phyloP scores from a whole-genome alignment of 148 eudicot genomes.

The Limonium bicolor region DNA sequence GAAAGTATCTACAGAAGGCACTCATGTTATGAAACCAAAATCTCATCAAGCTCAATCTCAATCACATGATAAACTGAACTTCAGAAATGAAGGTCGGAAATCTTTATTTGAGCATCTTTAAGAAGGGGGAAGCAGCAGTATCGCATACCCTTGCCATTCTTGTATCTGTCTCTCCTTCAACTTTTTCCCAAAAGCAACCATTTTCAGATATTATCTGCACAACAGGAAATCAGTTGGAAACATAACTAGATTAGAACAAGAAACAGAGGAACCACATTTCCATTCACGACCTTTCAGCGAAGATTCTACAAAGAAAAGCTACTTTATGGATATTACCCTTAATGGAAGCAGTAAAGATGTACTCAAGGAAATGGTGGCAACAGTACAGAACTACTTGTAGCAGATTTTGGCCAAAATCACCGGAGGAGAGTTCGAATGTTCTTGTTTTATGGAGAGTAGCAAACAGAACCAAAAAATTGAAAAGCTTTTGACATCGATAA shows the following conservation, averaged over 20 bases:
- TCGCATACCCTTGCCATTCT: conserved; percentile 56
- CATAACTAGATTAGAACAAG: background rate
- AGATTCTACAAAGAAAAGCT: too few species aligned
- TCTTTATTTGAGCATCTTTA: too few species aligned
- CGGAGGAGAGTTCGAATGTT: too few species aligned
- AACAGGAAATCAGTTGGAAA: background rate
- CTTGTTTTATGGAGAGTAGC: too few species aligned
- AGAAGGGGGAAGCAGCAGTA: background rate
- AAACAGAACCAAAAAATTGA: background rate
- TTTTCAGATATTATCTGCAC: conserved; percentile 18
- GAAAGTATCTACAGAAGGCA: too few species aligned
- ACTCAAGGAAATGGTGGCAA: background rate
- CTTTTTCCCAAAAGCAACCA: conserved; percentile 73
- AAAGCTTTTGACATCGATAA: background rate
- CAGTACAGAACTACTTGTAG: too few species aligned
- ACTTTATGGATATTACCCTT: background rate
- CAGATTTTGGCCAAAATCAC: too few species aligned
- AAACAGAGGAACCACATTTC: background rate
- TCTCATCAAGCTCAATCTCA: too few species aligned
- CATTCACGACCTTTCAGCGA: too few species aligned
- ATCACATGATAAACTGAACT: too few species aligned
- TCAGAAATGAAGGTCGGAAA: too few species aligned
- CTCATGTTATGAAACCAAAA: too few species aligned
- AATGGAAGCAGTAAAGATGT: background rate
- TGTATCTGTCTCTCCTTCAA: conserved; percentile 56